Base-by-base conservation (phyloP, 2,329 filamentous ascomycete genomes). In the Xylaria sp. region DNA sequence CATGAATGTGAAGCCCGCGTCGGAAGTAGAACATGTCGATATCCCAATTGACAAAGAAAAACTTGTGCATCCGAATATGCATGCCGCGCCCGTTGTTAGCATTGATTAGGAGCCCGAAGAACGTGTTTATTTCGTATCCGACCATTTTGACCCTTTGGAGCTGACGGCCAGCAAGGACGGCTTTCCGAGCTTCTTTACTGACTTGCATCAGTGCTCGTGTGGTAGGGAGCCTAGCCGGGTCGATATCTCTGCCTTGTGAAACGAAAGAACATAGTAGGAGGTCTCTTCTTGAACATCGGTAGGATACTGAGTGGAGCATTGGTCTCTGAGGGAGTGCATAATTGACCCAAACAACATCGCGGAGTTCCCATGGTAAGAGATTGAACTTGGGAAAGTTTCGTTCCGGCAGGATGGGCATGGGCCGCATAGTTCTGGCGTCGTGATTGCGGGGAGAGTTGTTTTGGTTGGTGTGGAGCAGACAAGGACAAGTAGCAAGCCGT, bases 1-100 rank as follows among this genome's bases (percentile, higher is more conserved):
- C 1, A 16, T n/a, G 12, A n/a, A 10, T 1, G 2, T 8, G 35
- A 1, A 44, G 12, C 3, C 25, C 35, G 18, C 40, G 3, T 27
- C 57, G 48, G 48, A 61, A 61, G 37, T 66, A 66, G 48, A 66
- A 55, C 63, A 66, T 54, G 10, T 66, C 63, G 6, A 53, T 61
- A 35, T 55, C 57, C 63, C 57, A 61, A 18, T 66, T 61, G 1
- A 66, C 57, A 13, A 54, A 66, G 21, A 66, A 66, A 13, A 21
- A 29, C 1, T 23, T 51, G n/a, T 60, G 42, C 13, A 44, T 18
- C 5, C 6, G 13, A n/a, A 44, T 18, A 18, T n/a, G 5, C 8
- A 5, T 18, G 4, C 16, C n/a, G 40, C 18, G 16, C 16, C 1
- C 6, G 35, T 8, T 18, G 40, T 16, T 5, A 4, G 13, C 1